Percentiles rank a stretch among this genome's conserved stretches.
Evolutionary conservation across 1,139 yeast genomes (phyloP).

Genomic region (Yamadazyma atmosphaerica): DNA sequence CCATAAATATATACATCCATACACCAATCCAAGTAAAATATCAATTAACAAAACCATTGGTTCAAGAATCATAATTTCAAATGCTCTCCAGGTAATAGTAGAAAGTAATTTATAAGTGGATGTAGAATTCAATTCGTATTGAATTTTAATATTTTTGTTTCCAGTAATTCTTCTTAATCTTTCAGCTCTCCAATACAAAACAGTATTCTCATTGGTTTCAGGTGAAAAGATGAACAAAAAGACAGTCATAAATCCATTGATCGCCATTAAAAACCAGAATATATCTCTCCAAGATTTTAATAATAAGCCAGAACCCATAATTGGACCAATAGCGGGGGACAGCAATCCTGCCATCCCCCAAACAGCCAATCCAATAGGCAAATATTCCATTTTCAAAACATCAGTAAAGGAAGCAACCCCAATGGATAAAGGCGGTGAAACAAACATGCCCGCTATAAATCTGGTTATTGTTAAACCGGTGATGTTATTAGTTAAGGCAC

Average conservation of each 20-base stretch:
- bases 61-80: constrained; percentile 42
- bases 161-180: constrained; percentile 38
- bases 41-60: constrained; percentile 49
- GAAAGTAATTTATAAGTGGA: constrained; percentile 26
- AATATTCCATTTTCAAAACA: constrained; percentile 24
- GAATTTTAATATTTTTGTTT: constrained; percentile 22
- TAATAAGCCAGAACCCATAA: constrained; percentile 31
- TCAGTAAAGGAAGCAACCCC: constrained; percentile 38
- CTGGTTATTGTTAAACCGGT: constrained; percentile 30
- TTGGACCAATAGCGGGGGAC: constrained; percentile 40
- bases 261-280: constrained; percentile 37
- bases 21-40: constrained; percentile 52
- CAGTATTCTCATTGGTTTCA: constrained; percentile 34
- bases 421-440: constrained; percentile 34
- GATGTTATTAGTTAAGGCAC: no score
- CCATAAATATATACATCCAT: constrained; percentile 55
- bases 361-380: constrained; percentile 32
- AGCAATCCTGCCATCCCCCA: constrained; percentile 38
- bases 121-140: neutral
- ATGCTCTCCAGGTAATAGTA: constrained; percentile 48
- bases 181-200: constrained; percentile 34
- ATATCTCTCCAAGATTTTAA: constrained; percentile 34
- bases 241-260: constrained; percentile 27
- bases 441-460: constrained; percentile 34
- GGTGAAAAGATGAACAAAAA: constrained; percentile 30